Evolutionary conservation across 768 basidiomycete genomes (phyloP).

Genomic region (Boletus edulis): DNA sequence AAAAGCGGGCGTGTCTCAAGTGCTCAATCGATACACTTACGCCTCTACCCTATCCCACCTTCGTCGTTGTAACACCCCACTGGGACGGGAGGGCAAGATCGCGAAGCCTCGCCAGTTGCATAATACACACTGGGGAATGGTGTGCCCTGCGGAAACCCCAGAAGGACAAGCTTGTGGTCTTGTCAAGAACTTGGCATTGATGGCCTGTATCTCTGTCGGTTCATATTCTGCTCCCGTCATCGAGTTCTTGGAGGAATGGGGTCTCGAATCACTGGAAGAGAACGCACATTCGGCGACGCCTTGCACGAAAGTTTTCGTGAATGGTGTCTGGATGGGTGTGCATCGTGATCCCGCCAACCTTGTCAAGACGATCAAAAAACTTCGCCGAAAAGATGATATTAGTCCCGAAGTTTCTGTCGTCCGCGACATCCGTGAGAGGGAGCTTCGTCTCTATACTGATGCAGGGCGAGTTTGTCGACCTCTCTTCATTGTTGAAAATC

Average conservation of each 20-base stretch:
- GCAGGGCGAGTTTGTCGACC: conserved; percentile 97
- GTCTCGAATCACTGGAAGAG: conserved; percentile 91
- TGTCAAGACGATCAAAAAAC: conserved; percentile 88
- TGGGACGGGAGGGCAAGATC: conserved; percentile 98
- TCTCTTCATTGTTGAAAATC: conserved; percentile 93
- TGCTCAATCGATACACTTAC: conserved; percentile 97
- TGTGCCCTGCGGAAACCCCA: conserved; percentile 98
- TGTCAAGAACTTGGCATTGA: conserved; percentile 96
- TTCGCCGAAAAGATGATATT: conserved; percentile 93
- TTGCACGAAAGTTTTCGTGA: conserved; percentile 96
- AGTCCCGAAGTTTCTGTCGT: conserved; percentile 96
- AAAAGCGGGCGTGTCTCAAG: conserved; percentile 98
- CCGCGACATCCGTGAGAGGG: conserved; percentile 94
- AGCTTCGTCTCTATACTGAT: conserved; percentile 92
- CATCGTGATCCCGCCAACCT: conserved; percentile 93
- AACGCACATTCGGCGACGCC: conserved; percentile 82
- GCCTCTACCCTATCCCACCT: conserved; percentile 97
- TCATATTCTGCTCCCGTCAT: conserved; percentile 94
- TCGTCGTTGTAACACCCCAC: conserved; percentile 96
- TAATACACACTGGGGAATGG: conserved; percentile 99
- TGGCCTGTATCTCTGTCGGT: conserved; percentile 98
- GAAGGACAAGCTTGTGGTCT: conserved; percentile 99
- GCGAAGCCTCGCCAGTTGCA: conserved; percentile 99
- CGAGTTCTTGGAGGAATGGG: conserved; percentile 99
- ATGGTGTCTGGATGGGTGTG: conserved; percentile 99